A percentile compares a stretch with the other conserved stretches of the same genome.
phyloP scores from a whole-genome alignment of 345 rosid species.

The Rubroshorea leprosula region DNA sequence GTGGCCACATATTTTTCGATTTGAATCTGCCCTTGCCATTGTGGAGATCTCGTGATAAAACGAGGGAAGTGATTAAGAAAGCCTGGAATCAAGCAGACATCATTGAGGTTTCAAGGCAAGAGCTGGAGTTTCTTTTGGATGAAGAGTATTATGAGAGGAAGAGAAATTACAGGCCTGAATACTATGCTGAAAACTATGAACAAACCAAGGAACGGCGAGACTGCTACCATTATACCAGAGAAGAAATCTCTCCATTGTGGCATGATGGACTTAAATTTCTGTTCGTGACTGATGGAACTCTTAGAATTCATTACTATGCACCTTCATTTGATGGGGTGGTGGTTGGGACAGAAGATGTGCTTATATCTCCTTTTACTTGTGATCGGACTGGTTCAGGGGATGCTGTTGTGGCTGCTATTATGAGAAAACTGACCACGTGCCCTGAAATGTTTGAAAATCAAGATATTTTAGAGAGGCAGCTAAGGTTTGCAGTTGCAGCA shows the following conservation, averaged over 20 bases:
- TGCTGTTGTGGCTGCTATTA: constrained; percentile 82
- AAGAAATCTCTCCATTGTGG: constrained; percentile 79
- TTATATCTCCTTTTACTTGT: constrained; percentile 79
- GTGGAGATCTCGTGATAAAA: constrained; percentile 76
- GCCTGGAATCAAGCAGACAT: constrained; percentile 73
- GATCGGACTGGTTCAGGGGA: constrained; percentile 97
- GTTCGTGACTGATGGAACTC: constrained; percentile 88
- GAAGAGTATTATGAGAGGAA: constrained; percentile 62
- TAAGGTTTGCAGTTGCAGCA: constrained; percentile 78
- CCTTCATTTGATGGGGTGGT: constrained; percentile 70
- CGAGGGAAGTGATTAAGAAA: constrained; percentile 50
- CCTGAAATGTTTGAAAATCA: constrained; percentile 79
- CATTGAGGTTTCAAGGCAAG: constrained; percentile 77
- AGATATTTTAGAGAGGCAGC: constrained; percentile 77
- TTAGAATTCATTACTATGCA: constrained; percentile 72
- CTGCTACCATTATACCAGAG: constrained; percentile 70
- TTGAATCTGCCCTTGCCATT: constrained; percentile 67
- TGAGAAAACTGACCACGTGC: constrained; percentile 67
- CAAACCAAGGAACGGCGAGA: constrained; percentile 57
- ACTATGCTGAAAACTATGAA: constrained; percentile 63
- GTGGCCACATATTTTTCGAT: constrained; percentile 74
- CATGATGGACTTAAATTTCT: constrained; percentile 68
- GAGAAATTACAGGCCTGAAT: constrained; percentile 67
- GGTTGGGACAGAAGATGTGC: constrained; percentile 84
- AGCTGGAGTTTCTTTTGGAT: constrained; percentile 80